These are phyloP conservation scores for Ilex aquifolium DNA, from an alignment of 257 asterid species.

Conservation along the genomic window DNA sequence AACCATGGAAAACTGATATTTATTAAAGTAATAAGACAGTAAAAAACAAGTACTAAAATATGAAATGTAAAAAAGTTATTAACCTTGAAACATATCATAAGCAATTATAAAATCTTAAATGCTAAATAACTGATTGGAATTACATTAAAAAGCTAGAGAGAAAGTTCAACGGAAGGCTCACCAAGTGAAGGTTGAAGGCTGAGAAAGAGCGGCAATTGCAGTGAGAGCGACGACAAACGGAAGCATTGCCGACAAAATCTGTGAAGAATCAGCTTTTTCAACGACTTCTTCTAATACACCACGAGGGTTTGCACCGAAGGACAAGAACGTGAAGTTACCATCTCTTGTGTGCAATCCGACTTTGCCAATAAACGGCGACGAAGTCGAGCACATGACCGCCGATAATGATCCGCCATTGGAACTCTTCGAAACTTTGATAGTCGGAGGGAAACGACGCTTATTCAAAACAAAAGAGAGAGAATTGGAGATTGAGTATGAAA, in stretches of 20 bases:
- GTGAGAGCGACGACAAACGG: constrained; percentile 90
- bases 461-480: constrained; percentile 4
- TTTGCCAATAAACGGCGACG: constrained; percentile 71
- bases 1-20: too few relatives aligned
- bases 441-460: neutral
- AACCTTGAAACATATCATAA: neutral
- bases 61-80: too few relatives aligned
- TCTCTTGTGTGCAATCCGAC: constrained; percentile 79
- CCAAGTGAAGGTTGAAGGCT: constrained; percentile 93
- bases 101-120: neutral
- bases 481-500: constrained; percentile 11
- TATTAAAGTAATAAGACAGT: too few relatives aligned
- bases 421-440: neutral
- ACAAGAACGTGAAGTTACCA: constrained; percentile 68
- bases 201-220: constrained; percentile 80
- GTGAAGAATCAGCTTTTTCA: constrained; percentile 49
- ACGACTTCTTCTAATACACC: constrained; percentile 27
- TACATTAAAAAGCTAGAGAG: too few relatives aligned
- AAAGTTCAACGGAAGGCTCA: constrained; percentile 9
- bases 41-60: too few relatives aligned
- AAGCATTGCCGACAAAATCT: constrained; percentile 66
- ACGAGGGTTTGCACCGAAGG: constrained; percentile 52
- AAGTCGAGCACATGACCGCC: constrained; percentile 61
- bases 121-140: neutral
- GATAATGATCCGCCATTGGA: constrained; percentile 28